These are phyloP conservation scores for Serpula lacrymans DNA, from an alignment of 768 basidiomycete genomes.

Conservation along the genomic window DNA sequence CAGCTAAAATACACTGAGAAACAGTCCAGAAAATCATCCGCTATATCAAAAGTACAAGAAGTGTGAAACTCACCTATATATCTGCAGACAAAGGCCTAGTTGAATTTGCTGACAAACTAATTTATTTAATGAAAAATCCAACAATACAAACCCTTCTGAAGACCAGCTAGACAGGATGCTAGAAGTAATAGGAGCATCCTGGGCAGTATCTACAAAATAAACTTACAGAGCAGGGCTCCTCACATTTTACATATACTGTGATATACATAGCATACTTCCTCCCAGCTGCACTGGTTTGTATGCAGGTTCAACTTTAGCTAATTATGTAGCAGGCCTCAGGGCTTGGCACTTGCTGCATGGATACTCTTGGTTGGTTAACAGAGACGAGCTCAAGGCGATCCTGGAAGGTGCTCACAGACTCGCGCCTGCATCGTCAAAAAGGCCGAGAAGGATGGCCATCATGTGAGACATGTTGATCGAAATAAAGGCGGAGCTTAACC, in stretches of 20 bases:
- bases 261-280: conserved; percentile 21
- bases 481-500: too few relatives aligned
- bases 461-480: too few relatives aligned
- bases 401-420: conserved; percentile 27
- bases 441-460: too few relatives aligned
- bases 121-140: too few relatives aligned
- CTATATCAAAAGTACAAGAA: too few relatives aligned
- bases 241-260: conserved; percentile 39
- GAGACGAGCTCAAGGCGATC: conserved; percentile 20
- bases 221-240: conserved; percentile 39
- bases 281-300: conserved; percentile 26
- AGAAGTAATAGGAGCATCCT: conserved; percentile 20
- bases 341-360: conserved; percentile 49
- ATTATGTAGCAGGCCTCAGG: conserved; percentile 35
- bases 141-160: conserved; percentile 13
- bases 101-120: too few relatives aligned
- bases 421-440: conserved; percentile 26
- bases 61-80: too few relatives aligned
- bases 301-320: conserved; percentile 28
- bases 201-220: conserved; percentile 28
- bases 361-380: conserved; percentile 25
- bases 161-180: conserved; percentile 22
- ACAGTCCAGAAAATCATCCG: too few relatives aligned
- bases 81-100: too few relatives aligned
- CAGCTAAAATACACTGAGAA: too few relatives aligned